Conservation (phyloP, 2,329 filamentous ascomycete genomes). For the Pseudopithomyces maydicus region DNA sequence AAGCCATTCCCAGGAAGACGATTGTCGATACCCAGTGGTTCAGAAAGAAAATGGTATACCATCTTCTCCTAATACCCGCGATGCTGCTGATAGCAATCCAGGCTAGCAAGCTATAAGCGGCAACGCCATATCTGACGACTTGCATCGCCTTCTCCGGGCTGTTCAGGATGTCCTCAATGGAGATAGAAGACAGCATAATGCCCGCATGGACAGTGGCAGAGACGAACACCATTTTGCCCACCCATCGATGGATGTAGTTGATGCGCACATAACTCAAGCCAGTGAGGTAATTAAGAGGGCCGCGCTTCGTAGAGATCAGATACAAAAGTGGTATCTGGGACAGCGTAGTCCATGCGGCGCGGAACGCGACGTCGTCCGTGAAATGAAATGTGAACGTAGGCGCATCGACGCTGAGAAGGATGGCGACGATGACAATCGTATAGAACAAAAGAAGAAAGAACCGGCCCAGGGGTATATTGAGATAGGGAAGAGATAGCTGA, state of each 20-base stretch:
- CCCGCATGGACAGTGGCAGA: conserved; percentile 31
- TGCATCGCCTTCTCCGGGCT: conserved; percentile 24
- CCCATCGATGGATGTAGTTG: conserved; percentile 32
- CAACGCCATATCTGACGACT: conserved; percentile 29
- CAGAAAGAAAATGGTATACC: conserved; percentile 31
- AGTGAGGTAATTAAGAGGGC: conserved; percentile 26
- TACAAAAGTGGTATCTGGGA: conserved; percentile 34
- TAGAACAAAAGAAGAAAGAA: conserved; percentile 15
- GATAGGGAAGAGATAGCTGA: background rate
- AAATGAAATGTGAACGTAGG: conserved; percentile 27
- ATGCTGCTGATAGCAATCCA: conserved; percentile 33
- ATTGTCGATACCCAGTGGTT: conserved; percentile 33
- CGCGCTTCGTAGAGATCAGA: conserved; percentile 31
- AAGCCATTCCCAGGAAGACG: conserved; percentile 23
- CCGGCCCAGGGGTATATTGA: background rate
- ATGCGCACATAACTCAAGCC: conserved; percentile 29
- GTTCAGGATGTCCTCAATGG: conserved; percentile 21
- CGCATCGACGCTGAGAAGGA: conserved; percentile 27
- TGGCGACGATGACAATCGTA: conserved; percentile 3
- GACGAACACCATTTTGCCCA: conserved; percentile 27
- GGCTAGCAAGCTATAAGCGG: conserved; percentile 25
- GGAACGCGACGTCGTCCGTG: conserved; percentile 35
- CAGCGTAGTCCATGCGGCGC: conserved; percentile 36
- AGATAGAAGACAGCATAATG: conserved; percentile 33
- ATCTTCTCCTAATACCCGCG: conserved; percentile 27